These are phyloP conservation scores for Bullera alba DNA, from an alignment of 768 basidiomycete genomes.

Conservation along the genomic window DNA sequence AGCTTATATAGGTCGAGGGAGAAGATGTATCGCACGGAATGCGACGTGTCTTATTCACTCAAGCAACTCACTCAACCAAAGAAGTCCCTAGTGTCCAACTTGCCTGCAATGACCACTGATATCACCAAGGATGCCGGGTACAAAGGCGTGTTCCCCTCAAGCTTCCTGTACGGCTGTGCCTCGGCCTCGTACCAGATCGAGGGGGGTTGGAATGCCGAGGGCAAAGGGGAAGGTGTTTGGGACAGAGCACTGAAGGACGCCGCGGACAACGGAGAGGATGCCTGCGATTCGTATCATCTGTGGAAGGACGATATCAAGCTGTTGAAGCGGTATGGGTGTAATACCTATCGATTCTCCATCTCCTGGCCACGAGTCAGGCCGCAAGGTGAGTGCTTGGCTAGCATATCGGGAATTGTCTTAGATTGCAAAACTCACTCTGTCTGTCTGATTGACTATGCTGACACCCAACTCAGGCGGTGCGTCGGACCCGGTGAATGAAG, in stretches of 20 bases:
- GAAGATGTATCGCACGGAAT: no score
- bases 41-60: no score
- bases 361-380: conserved; percentile 31
- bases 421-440: no score
- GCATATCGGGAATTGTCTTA: neutral
- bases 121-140: no score
- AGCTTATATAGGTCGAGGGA: no score
- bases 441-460: neutral
- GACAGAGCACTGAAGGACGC: neutral
- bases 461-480: conserved; percentile 7
- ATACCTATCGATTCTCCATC: conserved; percentile 28
- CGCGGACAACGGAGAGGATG: conserved; percentile 11
- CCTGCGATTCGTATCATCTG: conserved; percentile 24
- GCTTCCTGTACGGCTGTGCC: conserved; percentile 35
- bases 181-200: conserved; percentile 68
- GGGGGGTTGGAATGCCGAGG: conserved; percentile 45
- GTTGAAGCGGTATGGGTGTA: conserved; percentile 28
- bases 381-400: conserved; percentile 19
- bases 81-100: no score
- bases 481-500: conserved; percentile 22
- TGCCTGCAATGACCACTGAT: no score
- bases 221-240: conserved; percentile 19
- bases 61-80: no score
- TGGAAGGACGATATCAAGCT: conserved; percentile 33
- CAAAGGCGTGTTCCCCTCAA: no score